phyloP scores from a whole-genome alignment of 768 basidiomycete genomes.

The Hydnum rufescens region DNA sequence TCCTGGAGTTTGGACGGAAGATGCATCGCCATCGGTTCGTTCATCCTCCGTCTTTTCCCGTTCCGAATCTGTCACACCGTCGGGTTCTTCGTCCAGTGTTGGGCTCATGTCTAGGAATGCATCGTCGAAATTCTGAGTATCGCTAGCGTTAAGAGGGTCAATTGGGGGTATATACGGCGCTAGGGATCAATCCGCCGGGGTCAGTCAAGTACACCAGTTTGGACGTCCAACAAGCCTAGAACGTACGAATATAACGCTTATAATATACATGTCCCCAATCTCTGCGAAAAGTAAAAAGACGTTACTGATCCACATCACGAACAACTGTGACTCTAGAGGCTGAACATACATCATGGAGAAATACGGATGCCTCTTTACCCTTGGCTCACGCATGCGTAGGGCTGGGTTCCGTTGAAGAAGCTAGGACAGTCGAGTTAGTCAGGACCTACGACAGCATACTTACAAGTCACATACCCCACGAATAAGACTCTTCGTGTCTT shows the following conservation, averaged over 20 bases:
- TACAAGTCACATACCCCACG: constrained; percentile 48
- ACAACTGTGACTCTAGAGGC: constrained; percentile 2
- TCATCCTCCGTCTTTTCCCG: constrained; percentile 14
- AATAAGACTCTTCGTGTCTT: constrained; percentile 86
- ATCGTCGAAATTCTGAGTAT: constrained; percentile 96
- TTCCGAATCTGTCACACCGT: constrained; percentile 14
- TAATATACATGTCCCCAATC: constrained; percentile 90
- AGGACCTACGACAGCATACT: not conserved
- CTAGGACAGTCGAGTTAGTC: constrained; percentile 21
- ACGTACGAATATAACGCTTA: constrained; percentile 81
- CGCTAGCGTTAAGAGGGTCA: constrained; percentile 77
- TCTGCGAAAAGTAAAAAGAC: constrained; percentile 23
- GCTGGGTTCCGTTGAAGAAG: constrained; percentile 84
- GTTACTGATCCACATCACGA: constrained; percentile 10
- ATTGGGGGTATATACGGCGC: constrained; percentile 88
- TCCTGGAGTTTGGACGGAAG: constrained; percentile 25
- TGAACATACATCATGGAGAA: constrained; percentile 73
- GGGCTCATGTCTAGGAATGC: constrained; percentile 93
- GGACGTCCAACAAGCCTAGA: no score
- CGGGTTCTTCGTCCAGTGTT: constrained; percentile 41
- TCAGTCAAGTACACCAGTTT: constrained; percentile 10
- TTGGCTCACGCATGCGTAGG: constrained; percentile 77
- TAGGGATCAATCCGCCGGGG: constrained; percentile 18
- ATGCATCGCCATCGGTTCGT: constrained; percentile 38
- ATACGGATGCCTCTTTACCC: constrained; percentile 87